Evolutionary conservation across 352 stramenopile species (phyloP), one percentile per base, ranked within the genome.

Genomic region (Pythium guiyangense): DNA sequence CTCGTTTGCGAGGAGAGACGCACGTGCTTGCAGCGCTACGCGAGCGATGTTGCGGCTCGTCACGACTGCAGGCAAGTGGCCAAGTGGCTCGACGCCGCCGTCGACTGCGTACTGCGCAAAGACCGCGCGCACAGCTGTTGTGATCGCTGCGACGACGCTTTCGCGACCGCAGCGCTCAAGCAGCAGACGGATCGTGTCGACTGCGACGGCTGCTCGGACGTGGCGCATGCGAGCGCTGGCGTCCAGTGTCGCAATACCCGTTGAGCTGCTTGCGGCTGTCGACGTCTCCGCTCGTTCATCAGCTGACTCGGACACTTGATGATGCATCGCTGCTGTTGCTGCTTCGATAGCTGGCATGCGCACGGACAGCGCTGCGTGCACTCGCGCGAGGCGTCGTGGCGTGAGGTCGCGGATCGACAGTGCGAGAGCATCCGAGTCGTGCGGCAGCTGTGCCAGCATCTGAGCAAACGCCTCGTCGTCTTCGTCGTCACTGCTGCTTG

Each of bases 41-140:
- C 43, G 39, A 34, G 56, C 45, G 39, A 67, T 60, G 56, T 60
- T 67, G 31, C 5, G 29, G 48, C 49, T 64, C 15, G 60, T 67
- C 25, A 67, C 6, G 12, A 50, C 48, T 9, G 57, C 35, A 18
- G 55, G 56, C 3, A 51, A 35, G 6, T 57, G 44, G 11, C 22
- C 20, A 8, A 67, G 46, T 18, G 46, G 29, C 12, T 64, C 60
- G 14, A 67, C 50, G 12, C 49, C 40, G 26, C 39, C 58, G 17
- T 51, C 56, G 4, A 18, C 37, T 15, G 56, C 39, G 42, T 55
- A 25, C 34, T 60, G 42, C 22, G 59, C 47, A 25, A 67, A 63
- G 20, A 64, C 15, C 26, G 29, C 35, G 2, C 60, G 60, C 27
- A 51, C 43, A 17, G 60, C 56, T 11, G 12, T 22, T 6, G 48